phyloP scores from a whole-genome alignment of 1,284 basidiomycete species.

The Boletus mariae region DNA sequence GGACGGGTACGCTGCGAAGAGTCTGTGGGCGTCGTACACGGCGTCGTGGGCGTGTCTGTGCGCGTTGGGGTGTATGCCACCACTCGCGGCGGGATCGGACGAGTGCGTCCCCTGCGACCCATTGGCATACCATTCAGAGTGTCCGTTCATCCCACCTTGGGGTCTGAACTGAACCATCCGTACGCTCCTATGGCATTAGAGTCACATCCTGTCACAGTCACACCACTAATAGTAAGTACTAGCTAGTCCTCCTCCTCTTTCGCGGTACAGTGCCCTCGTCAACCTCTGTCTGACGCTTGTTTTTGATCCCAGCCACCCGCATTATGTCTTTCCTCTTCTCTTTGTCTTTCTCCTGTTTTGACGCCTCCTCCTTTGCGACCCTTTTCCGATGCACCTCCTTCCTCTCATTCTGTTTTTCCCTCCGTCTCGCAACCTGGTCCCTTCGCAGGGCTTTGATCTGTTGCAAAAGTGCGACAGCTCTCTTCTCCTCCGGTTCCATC shows the following conservation, averaged over 20 bases:
- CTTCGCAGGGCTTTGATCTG: constrained; percentile 92
- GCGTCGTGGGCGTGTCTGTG: constrained; percentile 34
- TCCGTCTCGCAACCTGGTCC: constrained; percentile 75
- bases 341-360: constrained; percentile 69
- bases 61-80: not conserved
- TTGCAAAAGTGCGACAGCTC: constrained; percentile 88
- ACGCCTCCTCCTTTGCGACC: constrained; percentile 65
- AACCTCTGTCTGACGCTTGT: constrained; percentile 57
- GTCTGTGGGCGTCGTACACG: constrained; percentile 58
- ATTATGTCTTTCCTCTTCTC: constrained; percentile 80
- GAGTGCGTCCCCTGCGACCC: constrained; percentile 14
- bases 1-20: constrained; percentile 63
- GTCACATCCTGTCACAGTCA: constrained; percentile 2
- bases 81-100: constrained; percentile 9
- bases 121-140: constrained; percentile 23
- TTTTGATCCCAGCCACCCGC: constrained; percentile 70
- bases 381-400: constrained; percentile 63
- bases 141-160: constrained; percentile 22
- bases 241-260: constrained; percentile 47
- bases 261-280: constrained; percentile 49
- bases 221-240: not conserved
- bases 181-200: constrained; percentile 6
- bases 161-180: constrained; percentile 3
- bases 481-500: constrained; percentile 92
- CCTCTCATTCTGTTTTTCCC: constrained; percentile 81